Evolutionary conservation across 768 basidiomycete species (phyloP), one percentile per base, ranked within the genome.

Genomic region (Rhodotorula paludigena): DNA sequence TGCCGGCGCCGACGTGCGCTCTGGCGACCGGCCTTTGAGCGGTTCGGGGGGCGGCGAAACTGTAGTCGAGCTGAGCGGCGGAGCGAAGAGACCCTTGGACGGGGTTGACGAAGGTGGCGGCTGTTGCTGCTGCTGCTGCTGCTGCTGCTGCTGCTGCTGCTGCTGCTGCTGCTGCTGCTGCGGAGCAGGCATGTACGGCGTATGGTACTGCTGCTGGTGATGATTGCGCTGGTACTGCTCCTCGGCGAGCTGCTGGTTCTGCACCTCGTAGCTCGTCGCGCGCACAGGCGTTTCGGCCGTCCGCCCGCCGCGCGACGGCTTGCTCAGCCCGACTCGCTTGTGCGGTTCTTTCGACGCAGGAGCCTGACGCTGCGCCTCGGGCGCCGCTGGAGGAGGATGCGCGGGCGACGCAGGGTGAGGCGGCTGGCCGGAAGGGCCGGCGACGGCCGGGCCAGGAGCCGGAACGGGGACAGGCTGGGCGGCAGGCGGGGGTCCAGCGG

Each of bases 181-280:
- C n/a, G n/a, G n/a, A n/a, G n/a, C n/a, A n/a, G n/a, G n/a, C n/a
- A n/a, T n/a, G n/a, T n/a, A n/a, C n/a, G n/a, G n/a, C n/a, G n/a
- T n/a, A n/a, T n/a, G n/a, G n/a, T n/a, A n/a, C n/a, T n/a, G n/a
- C 21, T 45, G 10, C 21, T 45, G 44, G 44, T 45, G 21, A 45
- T 23, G 44, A 55, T n/a, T n/a, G n/a, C n/a, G n/a, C n/a, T n/a
- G n/a, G n/a, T n/a, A n/a, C n/a, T 53, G 62, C 76, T 94, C 90
- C 74, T 92, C 88, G 77, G 92, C 89, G 84, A 97, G 91, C 57
- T 87, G 89, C 32, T 88, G 86, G 77, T 91, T 89, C 77, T 97
- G 93, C 84, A 89, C 87, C 75, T 94, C 93, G 76, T 94, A 97
- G 74, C 90, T 89, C 45, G 93, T 90, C 9, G 89, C 86, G 69